Evolutionary conservation across 352 stramenopile genomes (phyloP), one percentile per base, ranked within the genome.

Genomic region (Pythium apleroticum): DNA sequence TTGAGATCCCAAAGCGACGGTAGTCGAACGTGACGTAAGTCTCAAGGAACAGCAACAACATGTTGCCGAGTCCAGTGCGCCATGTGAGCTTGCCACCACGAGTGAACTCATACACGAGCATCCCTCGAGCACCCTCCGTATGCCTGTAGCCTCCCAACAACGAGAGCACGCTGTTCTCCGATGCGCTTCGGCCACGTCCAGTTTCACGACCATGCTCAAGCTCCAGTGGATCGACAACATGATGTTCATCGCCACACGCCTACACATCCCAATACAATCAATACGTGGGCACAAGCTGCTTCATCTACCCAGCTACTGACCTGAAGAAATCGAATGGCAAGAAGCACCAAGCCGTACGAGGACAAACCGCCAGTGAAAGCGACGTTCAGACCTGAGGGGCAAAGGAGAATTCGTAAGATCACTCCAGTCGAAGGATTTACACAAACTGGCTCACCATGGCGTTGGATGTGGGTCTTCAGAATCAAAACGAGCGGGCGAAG

Each of bases 331-430:
- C 96, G 90, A 46, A 98, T 89, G 33, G 97, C 89, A 69, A 99
- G 77, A 15, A 99, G 72, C 30, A 98, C 97, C 17, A 99, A 78
- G 24, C 94, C 95, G 60, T 99, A 99, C 5, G 93, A 98, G 3
- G 93, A 98, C 3, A 99, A 80, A 19, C 97, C 97, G 31, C 97
- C 97, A 11, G 93, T 98, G 72, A 97, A 99, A 19, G 92, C 84
- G 49, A 82, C 97, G 57, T 97, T 92, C 48, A 99, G 73, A 39
- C 94, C 96, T 95, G 30, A 56, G 15, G 48, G 6, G 19, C 7
- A 33, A 43, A 52, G 60, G 30, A 30, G 35, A 15, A 45, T n/a
- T 4, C 4, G 5, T 33, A 52, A 31, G 14, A 48, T 46, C 24
- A 4, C 20, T 7, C 37, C 2, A 7, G 19, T n/a, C 11, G 30